Conservation (phyloP, 139 green algal species). For the Tetradesmus lagerheimii region DNA sequence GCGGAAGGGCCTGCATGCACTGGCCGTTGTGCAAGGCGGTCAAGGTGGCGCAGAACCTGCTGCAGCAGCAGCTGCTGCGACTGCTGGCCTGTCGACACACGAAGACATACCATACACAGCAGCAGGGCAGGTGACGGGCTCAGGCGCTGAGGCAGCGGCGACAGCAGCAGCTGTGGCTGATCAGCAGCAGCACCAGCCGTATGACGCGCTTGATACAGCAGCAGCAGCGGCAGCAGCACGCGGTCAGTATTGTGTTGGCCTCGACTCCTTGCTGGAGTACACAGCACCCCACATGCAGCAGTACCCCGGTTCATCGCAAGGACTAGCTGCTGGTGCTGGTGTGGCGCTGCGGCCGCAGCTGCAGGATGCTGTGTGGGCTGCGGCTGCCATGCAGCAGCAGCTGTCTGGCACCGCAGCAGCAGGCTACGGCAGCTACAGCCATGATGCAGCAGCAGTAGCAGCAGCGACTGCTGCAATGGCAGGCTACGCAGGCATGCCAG, state of each 20-base stretch:
- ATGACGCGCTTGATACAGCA: background rate
- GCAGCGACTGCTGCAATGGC: background rate
- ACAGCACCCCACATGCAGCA: background rate
- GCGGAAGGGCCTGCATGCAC: conserved; percentile 31
- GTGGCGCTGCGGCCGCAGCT: background rate
- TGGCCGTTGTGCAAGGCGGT: conserved; percentile 23
- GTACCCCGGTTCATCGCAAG: background rate
- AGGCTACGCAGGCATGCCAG: background rate
- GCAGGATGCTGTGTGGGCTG: background rate
- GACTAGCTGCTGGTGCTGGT: background rate
- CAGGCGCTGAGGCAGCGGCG: background rate
- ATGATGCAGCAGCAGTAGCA: background rate
- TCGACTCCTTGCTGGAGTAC: background rate
- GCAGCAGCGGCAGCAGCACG: background rate
- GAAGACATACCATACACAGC: background rate
- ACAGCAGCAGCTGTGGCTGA: background rate
- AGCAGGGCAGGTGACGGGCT: background rate
- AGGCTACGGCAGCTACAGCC: conserved; percentile 1
- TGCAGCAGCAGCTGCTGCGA: background rate
- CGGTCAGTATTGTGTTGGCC: background rate
- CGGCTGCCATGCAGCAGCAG: background rate
- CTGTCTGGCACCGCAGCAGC: background rate
- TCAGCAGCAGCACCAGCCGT: background rate
- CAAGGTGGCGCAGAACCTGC: background rate
- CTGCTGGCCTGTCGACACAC: background rate